Evolutionary conservation across 176 grass and related monocot species (phyloP), one percentile per base, ranked within the genome.

Genomic region (Avena atlantica): DNA sequence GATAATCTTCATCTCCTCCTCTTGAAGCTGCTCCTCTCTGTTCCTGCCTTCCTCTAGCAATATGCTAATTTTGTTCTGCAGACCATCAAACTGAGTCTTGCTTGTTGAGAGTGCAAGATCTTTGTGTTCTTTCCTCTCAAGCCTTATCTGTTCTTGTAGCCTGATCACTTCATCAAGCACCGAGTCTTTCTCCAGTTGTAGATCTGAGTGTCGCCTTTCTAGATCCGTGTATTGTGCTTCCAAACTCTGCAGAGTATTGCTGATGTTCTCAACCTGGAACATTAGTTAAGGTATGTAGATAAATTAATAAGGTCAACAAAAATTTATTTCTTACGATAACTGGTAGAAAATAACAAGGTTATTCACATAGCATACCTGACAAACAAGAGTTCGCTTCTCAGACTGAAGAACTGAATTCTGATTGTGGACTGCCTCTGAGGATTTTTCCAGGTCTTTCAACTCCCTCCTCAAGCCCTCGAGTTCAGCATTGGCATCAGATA

Each of bases 251-350:
- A 99, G 91, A 85, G 58, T 82, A 58, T 81, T 16, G 56, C 78
- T 87, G 74, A 94, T 90, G 77, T 83, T 90, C 70, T 96, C 85
- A 62, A 96, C 79, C 97, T 99, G 87, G 91, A 80, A 90, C 21
- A 91, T 78, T 12, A 90, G 80, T 45, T 21, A 78, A 78, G 82
- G 11, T 78, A 65, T 50, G 19, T 36, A 52, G 4, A 74, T 52
- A 61, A 50, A 19, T n/a, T 81, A 59, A 84, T 57, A 91, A 23
- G 23, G 27, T 9, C 11, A 78, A 49, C 19, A 20, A 12, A 42
- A 10, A 40, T 23, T 49, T 86, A 62, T 53, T 44, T 56, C 31
- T 55, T 45, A 87, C 50, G 48, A 63, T 12, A 69, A 69, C 44
- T 68, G 12, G 23, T 72, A 81, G 9, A 83, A 84, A 86, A 70